Percentiles rank a stretch among this genome's conserved stretches.
These are phyloP conservation scores for Schizochytrium sp. DNA, from an alignment of 108 stramenopile species.

Conservation along the genomic window DNA sequence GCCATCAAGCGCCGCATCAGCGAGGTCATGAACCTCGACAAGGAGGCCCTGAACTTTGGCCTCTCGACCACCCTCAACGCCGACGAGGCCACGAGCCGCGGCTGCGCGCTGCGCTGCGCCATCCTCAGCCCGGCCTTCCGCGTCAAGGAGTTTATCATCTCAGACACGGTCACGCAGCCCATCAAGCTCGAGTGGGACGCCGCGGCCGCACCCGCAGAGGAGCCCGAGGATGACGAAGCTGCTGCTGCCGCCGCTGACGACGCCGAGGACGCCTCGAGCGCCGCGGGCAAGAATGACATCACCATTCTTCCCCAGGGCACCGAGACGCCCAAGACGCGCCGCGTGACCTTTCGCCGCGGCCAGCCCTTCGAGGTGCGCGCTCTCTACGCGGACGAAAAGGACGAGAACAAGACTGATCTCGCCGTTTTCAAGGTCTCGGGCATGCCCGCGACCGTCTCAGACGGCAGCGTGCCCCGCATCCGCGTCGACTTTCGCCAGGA, in stretches of 20 bases:
- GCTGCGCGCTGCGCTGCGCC: constrained; percentile 89
- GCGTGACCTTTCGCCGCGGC: constrained; percentile 72
- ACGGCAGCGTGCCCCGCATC: constrained; percentile 62
- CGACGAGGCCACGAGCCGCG: constrained; percentile 90
- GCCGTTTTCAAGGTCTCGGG: constrained; percentile 54
- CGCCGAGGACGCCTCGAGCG: not conserved
- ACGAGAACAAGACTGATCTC: not conserved
- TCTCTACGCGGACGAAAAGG: constrained; percentile 23
- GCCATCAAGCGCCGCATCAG: constrained; percentile 72
- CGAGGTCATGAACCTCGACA: constrained; percentile 61
- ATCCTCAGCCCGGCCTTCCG: constrained; percentile 92
- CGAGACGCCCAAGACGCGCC: constrained; percentile 79
- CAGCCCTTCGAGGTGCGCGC: constrained; percentile 43
- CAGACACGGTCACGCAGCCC: constrained; percentile 61
- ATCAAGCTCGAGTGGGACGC: constrained; percentile 84
- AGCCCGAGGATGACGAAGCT: constrained; percentile 43
- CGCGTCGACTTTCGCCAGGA: constrained; percentile 92
- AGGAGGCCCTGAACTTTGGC: constrained; percentile 57
- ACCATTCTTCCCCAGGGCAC: constrained; percentile 79
- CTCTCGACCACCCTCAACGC: constrained; percentile 94
- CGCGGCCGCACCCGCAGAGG: constrained; percentile 39
- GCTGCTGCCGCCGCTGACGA: not conserved
- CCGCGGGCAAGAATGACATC: constrained; percentile 48
- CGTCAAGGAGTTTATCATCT: constrained; percentile 85
- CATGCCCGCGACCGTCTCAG: not conserved